A percentile compares a stretch with the other conserved stretches of the same genome.
Evolutionary conservation across 2,329 filamentous ascomycete species (phyloP).

Genomic region (Lasiodiplodia hormozganensis): DNA sequence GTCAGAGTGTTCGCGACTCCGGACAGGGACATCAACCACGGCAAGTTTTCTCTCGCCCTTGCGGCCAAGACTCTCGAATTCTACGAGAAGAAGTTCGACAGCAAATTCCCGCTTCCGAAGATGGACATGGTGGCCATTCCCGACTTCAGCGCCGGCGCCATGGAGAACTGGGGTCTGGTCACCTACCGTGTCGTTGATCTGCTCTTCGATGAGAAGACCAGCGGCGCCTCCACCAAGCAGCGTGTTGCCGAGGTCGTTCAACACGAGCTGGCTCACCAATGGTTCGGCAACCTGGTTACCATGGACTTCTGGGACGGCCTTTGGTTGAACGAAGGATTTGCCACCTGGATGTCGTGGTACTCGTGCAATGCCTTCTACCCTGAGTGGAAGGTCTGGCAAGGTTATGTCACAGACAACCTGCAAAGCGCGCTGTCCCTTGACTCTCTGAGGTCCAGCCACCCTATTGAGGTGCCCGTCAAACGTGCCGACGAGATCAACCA

Average conservation of each 20-base stretch:
- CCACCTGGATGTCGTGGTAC: slow-evolving; percentile 93
- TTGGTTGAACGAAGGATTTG: slow-evolving; percentile 94
- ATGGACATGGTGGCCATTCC: slow-evolving; percentile 98
- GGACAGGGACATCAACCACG: slow-evolving; percentile 88
- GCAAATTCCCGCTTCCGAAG: slow-evolving; percentile 85
- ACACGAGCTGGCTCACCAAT: slow-evolving; percentile 96
- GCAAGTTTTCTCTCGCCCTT: slow-evolving; percentile 87
- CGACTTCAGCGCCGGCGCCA: slow-evolving; percentile 92
- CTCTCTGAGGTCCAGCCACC: slow-evolving; percentile 91
- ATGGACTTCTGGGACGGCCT: slow-evolving; percentile 99
- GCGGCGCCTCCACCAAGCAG: slow-evolving; percentile 87
- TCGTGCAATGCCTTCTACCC: slow-evolving; percentile 95
- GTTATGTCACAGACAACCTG: slow-evolving; percentile 90
- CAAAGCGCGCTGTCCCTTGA: slow-evolving; percentile 88
- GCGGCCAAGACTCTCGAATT: slow-evolving; percentile 89
- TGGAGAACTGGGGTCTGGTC: slow-evolving; percentile 98
- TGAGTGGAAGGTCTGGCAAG: slow-evolving; percentile 98
- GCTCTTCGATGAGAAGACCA: slow-evolving; percentile 89
- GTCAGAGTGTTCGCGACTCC: slow-evolving; percentile 93
- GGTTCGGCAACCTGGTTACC: slow-evolving; percentile 96
- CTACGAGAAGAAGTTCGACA: slow-evolving; percentile 94
- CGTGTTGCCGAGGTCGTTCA: slow-evolving; percentile 94
- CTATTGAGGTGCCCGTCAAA: slow-evolving; percentile 95
- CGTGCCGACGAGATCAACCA: slow-evolving; percentile 96
- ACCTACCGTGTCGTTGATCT: slow-evolving; percentile 94